Percentiles rank a stretch among this genome's conserved stretches.
phyloP scores from a whole-genome alignment of 106 monocot genomes.

The Allium sativum region DNA sequence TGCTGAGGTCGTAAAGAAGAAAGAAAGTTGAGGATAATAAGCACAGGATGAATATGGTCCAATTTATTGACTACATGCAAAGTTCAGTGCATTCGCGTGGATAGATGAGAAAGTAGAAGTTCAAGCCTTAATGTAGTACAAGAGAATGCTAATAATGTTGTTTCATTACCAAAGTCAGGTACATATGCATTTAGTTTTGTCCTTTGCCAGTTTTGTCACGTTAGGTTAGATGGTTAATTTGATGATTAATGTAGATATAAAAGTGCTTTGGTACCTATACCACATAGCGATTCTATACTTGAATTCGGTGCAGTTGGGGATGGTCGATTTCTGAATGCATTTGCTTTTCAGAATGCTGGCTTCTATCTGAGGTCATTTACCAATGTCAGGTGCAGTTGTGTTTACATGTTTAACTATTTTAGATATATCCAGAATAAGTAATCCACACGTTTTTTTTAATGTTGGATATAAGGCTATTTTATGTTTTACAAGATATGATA shows the following conservation, averaged over 20 bases:
- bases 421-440: no score
- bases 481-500: no score
- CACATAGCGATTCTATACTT: conserved; percentile 71
- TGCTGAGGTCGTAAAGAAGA: no score
- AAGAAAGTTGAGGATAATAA: no score
- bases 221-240: not conserved
- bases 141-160: not conserved
- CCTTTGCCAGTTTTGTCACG: not conserved
- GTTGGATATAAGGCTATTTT: no score
- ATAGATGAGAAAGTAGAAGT: no score
- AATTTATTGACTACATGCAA: no score
- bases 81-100: no score
- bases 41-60: no score
- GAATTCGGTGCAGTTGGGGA: conserved; percentile 94
- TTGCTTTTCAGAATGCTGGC: conserved; percentile 86
- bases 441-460: no score
- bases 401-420: no score
- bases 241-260: conserved; percentile 19
- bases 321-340: conserved; percentile 52
- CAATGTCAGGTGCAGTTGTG: no score
- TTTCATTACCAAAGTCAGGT: conserved; percentile 6
- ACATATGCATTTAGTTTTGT: conserved; percentile 12
- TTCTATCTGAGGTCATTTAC: conserved; percentile 79
- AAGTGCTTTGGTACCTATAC: conserved; percentile 21
- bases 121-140: not conserved